Base-by-base conservation (phyloP, 306 rosid genomes). In the Lathyrus sativus region DNA sequence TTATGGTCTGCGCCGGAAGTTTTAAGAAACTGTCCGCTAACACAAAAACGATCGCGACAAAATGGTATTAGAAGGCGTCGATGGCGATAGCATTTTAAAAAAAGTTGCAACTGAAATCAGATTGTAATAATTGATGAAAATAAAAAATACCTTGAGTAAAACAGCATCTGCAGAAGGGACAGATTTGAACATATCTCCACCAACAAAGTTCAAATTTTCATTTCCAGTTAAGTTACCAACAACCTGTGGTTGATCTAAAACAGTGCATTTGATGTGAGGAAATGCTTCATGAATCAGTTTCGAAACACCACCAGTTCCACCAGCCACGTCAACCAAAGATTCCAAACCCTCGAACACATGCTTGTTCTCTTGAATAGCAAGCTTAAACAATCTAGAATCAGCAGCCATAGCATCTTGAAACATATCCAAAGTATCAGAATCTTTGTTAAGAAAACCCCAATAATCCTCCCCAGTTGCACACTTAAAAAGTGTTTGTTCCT, bases 261-360 rank as follows among this genome's bases (percentile, higher is more conserved):
- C 87, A 0, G 68, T 79, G 75, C 91, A 84, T 45, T 84, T 84
- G 44, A 86, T 22, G 1, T 73, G 74, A 63, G 91, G 84, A 41
- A 84, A 79, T 2, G 67, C 81, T 71, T 75, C 79, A 19, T 38
- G 39, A 33, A 82, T 79, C 17, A 84, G 70, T 50, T 31, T 75
- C 0, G 77, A 26, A 11, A 76, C 65, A 4, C 13, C 62, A 12
- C 90, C 80, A 0, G 75, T 78, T 0, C 88, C 83, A 9, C 88
- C 88, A 0, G 86, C 91, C 2, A 72, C 77, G 39, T 78, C 81
- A 33, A 78, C 74, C 0, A 78, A 41, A 11, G 85, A 74, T 43
- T 44, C 67, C 39, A 84, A 42, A 5, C 80, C 81, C 60, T 81
- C 82, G 12, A 86, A 84, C 38, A 81, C 84, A 14, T 62, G 79